Percentiles rank a stretch among this genome's conserved stretches.
Evolutionary conservation across 2,329 filamentous ascomycete species (phyloP).

Genomic region (Neonectria ditissima): DNA sequence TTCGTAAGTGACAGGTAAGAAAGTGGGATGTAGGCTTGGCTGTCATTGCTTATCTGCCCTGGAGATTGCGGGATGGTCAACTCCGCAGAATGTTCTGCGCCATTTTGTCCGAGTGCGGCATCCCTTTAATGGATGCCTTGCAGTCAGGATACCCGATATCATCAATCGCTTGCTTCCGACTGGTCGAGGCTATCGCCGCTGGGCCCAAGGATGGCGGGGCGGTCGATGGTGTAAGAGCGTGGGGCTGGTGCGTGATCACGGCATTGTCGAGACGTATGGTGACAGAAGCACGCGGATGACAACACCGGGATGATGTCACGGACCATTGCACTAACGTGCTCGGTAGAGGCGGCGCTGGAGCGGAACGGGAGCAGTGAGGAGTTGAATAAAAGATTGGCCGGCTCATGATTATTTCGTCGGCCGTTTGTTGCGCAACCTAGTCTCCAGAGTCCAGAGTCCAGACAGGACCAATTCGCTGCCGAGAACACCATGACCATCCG

Average conservation of each 20-base stretch:
- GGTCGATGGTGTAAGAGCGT: slow-evolving; percentile 42
- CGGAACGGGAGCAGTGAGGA: slow-evolving; percentile 13
- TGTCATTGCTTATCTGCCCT: neutral
- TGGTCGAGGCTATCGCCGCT: slow-evolving; percentile 4
- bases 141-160: neutral
- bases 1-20: neutral
- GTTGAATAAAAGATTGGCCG: slow-evolving; percentile 25
- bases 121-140: neutral
- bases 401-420: slow-evolving; percentile 8
- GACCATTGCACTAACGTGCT: slow-evolving; percentile 36
- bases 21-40: neutral
- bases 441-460: neutral
- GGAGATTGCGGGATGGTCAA: neutral
- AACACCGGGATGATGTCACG: slow-evolving; percentile 35
- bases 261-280: slow-evolving; percentile 28
- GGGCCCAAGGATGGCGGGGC: slow-evolving; percentile 26
- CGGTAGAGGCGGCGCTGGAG: neutral
- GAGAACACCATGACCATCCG: slow-evolving; percentile 26
- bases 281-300: slow-evolving; percentile 23
- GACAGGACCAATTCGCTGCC: neutral
- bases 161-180: slow-evolving; percentile 7
- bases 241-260: slow-evolving; percentile 40
- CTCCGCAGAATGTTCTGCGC: neutral
- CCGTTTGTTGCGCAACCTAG: neutral
- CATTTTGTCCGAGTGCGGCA: neutral